Evolutionary conservation across 495 filamentous ascomycete genomes (phyloP).

Genomic region (Cudoniella acicularis): DNA sequence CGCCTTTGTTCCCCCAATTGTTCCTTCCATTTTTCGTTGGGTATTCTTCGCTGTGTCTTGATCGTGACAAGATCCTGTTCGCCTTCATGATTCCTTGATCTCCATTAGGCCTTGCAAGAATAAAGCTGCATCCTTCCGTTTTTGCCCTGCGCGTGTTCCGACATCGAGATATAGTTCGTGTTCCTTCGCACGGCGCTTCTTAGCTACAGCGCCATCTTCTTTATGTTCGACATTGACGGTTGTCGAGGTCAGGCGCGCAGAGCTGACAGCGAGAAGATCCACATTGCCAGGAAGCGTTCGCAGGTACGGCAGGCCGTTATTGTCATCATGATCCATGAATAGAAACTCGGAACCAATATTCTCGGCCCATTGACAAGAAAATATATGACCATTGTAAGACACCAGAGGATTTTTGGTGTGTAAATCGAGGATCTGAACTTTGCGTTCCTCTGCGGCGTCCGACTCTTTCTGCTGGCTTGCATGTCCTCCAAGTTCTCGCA

Average conservation of each 20-base stretch:
- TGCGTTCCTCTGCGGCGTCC: conserved; percentile 1
- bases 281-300: conserved; percentile 43
- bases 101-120: conserved; percentile 39
- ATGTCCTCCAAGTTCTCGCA: not conserved
- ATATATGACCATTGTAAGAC: conserved; percentile 69
- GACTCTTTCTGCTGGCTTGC: conserved; percentile 3
- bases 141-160: not conserved
- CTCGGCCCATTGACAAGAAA: conserved; percentile 71
- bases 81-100: conserved; percentile 47
- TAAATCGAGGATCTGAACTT: conserved; percentile 76
- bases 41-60: conserved; percentile 19
- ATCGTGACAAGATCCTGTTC: conserved; percentile 47
- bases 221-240: conserved; percentile 30
- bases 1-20: not conserved
- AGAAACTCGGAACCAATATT: conserved; percentile 79
- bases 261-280: conserved; percentile 59
- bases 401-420: conserved; percentile 69
- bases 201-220: not conserved
- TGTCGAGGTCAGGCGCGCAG: conserved; percentile 41
- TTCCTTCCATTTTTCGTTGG: conserved; percentile 19
- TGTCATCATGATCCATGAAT: conserved; percentile 50
- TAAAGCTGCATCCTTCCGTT: conserved; percentile 9
- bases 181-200: no score
- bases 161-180: conserved; percentile 1
- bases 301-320: conserved; percentile 34